Base-by-base conservation (phyloP, 140 eudicot genomes). In the Bidens hawaiensis region DNA sequence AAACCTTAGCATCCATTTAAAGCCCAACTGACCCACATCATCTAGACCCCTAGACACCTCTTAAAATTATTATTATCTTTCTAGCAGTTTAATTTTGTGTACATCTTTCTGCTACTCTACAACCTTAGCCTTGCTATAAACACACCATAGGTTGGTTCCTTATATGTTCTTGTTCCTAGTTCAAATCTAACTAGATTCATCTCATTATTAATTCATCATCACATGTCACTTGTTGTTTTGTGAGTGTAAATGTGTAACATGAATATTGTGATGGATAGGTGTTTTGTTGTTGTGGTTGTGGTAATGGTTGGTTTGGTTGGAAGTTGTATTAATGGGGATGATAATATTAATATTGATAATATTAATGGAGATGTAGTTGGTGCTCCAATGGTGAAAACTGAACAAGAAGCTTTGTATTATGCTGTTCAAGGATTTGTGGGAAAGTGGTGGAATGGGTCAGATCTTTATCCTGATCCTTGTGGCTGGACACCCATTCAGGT, bases 401-500 rank as follows among this genome's bases (percentile, higher is more conserved):
- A 91, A 65, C 84, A 82, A 70, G 83, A 80, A 41, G 86, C 89
- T 72, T 66, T 91, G 9, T 87, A 84, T 75, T 65, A 73, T 59
- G 84, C 93, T 4, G 79, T 91, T 76, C 95, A 91, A 73, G 96
- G 91, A 13, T 87, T 91, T 84, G 91, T 91, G 71, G 98, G 96
- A 4, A 76, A 78, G 41, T 75, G 82, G 84, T 91, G 98, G 98
- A 91, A 91, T 70, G 98, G 98, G 22, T 91, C 98, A 3, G 91
- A 91, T 84, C 98, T 91, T 26, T 91, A 82, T 78, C 98, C 96
- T 34, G 96, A 91, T 77, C 98, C 98, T 68, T 91, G 98, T 82
- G 98, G 98, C 57, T 91, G 98, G 98, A 87, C 98, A 28, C 96
- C 98, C 0, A 91, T 91, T 27, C 95, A 90, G 97, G 97, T 87